Base-by-base conservation (phyloP, 2,329 filamentous ascomycete genomes). In the Diaporthe vexans region DNA sequence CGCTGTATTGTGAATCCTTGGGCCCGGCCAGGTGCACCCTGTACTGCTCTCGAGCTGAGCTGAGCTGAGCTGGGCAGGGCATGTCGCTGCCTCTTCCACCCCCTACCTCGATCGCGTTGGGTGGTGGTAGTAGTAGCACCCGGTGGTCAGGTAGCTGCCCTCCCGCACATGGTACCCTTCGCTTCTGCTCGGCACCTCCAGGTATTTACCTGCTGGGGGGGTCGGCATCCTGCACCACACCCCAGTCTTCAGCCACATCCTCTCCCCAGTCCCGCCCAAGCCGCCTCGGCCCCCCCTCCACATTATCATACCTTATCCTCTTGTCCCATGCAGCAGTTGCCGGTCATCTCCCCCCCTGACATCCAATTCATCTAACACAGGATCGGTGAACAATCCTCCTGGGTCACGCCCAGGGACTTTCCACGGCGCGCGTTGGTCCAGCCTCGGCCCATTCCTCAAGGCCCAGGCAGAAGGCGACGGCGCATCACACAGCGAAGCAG, bases 281-380 rank as follows among this genome's bases (percentile, higher is more conserved):
- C n/a, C n/a, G n/a, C n/a, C n/a, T n/a, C n/a, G n/a, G n/a, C 21
- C 19, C 43, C 63, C 63, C 63, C 33, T 40, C 63, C 63, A 54
- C 63, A 68, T 37, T 68, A 68, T 54, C 63, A 54, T 68, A 68
- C 29, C 63, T 68, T 26, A 68, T 68, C 63, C 63, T 68, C n/a
- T 54, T 72, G 57, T 72, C 57, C 48, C 58, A 54, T 72, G 57
- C 70, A 72, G 70, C 51, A 40, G 21, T 29, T 54, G 19, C 46
- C 26, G 46, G 70, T 52, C 40, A 72, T 72, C 56, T 33, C 46
- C 24, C 51, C 26, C 37, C 51, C 70, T 46, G 70, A 72, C 57
- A 56, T 56, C 70, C 63, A 54, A 54, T 54, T 40, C 63, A 40
- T 52, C 21, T 8, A 21, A 48, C 19, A 46, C 59, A 46, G 59